Evolutionary conservation across 345 rosid genomes (phyloP).

Genomic region (Raphanus raphanistrum): DNA sequence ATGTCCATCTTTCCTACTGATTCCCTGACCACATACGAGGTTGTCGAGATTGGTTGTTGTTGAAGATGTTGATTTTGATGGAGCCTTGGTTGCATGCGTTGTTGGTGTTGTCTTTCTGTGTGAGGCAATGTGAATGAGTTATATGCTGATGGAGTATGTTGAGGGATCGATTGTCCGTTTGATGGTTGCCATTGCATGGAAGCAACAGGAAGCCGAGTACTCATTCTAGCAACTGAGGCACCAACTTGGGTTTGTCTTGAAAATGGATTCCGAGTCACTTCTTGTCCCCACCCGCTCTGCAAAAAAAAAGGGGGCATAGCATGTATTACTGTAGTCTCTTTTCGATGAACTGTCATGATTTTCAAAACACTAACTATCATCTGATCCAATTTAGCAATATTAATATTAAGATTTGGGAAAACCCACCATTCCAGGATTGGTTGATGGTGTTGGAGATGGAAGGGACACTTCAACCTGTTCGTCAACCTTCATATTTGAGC

Average conservation of each 20-base stretch:
- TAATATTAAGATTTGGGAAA: conserved; percentile 36
- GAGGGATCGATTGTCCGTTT: conserved; percentile 36
- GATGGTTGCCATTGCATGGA: conserved; percentile 42
- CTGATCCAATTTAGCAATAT: neutral
- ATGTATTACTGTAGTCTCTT: neutral
- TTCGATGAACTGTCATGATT: neutral
- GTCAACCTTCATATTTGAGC: conserved; percentile 43
- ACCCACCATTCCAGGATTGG: conserved; percentile 97
- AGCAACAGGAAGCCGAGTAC: conserved; percentile 35
- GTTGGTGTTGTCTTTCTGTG: conserved; percentile 39
- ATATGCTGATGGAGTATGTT: conserved; percentile 43
- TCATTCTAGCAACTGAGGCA: conserved; percentile 33
- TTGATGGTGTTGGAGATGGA: conserved; percentile 91
- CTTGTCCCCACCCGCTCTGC: conserved; percentile 78
- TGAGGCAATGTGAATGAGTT: conserved; percentile 34
- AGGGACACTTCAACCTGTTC: conserved; percentile 86
- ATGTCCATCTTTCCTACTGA: conserved; percentile 24
- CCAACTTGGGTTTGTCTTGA: conserved; percentile 48
- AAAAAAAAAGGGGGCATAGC: conserved; percentile 17
- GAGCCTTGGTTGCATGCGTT: conserved; percentile 28
- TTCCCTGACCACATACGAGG: conserved; percentile 24
- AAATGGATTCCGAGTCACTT: conserved; percentile 60
- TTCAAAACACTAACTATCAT: neutral
- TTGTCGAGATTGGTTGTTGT: conserved; percentile 30
- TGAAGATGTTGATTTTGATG: conserved; percentile 32